A percentile compares a stretch with the other conserved stretches of the same genome.
Conservation (phyloP, 2,329 filamentous ascomycete genomes). For the Colletotrichum shisoi region DNA sequence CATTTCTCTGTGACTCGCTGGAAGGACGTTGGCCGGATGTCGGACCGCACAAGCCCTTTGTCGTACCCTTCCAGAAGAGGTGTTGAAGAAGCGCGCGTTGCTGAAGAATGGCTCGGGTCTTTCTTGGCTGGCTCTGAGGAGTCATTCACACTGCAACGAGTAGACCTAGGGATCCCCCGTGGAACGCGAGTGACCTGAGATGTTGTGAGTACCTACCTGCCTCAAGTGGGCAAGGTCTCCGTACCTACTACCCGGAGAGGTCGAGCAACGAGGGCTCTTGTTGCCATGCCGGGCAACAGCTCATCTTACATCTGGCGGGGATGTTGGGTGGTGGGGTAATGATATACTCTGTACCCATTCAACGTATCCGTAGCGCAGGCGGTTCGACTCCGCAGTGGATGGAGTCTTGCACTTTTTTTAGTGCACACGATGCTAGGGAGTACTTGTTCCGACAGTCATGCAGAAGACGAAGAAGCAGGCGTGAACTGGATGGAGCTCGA, state of each 20-base stretch:
- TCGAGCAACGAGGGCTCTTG: not conserved
- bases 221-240: slow-evolving; percentile 9
- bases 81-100: slow-evolving; percentile 6
- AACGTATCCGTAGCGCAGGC: slow-evolving; percentile 22
- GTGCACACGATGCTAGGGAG: slow-evolving; percentile 19
- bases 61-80: not conserved
- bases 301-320: slow-evolving; percentile 34
- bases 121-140: not conserved
- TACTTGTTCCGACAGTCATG: slow-evolving; percentile 18
- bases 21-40: slow-evolving; percentile 18
- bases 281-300: slow-evolving; percentile 11
- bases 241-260: not conserved
- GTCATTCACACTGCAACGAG: slow-evolving; percentile 11
- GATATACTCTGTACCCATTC: slow-evolving; percentile 34
- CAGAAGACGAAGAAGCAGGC: not conserved
- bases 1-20: slow-evolving; percentile 3
- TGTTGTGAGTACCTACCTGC: slow-evolving; percentile 11
- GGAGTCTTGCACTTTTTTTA: slow-evolving; percentile 32
- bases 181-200: slow-evolving; percentile 3
- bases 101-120: slow-evolving; percentile 1
- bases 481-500: slow-evolving; percentile 14
- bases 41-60: slow-evolving; percentile 15
- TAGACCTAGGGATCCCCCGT: not conserved
- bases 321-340: slow-evolving; percentile 33
- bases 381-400: slow-evolving; percentile 28